Percentiles rank a stretch among this genome's conserved stretches.
Evolutionary conservation across 768 basidiomycete species (phyloP).

Genomic region (Hericium erinaceus): DNA sequence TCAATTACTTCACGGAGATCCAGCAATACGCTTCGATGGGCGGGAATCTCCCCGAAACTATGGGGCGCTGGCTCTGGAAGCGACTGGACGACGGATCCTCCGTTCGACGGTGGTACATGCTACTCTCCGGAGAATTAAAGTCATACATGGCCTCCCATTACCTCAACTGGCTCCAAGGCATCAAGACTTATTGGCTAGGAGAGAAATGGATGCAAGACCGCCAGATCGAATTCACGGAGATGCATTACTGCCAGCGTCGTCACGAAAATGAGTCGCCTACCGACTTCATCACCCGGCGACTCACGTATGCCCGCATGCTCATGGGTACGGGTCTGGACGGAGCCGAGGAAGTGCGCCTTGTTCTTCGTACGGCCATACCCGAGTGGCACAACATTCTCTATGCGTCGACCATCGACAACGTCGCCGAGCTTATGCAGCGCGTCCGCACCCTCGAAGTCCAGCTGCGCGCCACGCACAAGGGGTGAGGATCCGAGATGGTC

Average conservation of each 20-base stretch:
- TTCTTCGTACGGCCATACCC: not conserved
- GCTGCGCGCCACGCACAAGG: not conserved
- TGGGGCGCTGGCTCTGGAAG: not conserved
- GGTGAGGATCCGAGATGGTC: too few species aligned
- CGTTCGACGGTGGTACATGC: not conserved
- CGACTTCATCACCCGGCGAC: not conserved
- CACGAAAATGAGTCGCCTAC: too few species aligned
- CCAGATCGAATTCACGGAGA: not conserved
- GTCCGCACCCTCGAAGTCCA: not conserved
- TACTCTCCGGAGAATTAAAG: not conserved
- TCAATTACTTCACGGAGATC: not conserved
- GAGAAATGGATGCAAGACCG: not conserved
- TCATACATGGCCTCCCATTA: not conserved
- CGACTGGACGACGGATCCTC: not conserved
- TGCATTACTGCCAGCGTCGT: not conserved
- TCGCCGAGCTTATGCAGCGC: not conserved
- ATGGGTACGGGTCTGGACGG: not conserved
- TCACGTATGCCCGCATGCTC: not conserved
- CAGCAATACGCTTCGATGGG: not conserved
- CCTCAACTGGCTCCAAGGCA: not conserved
- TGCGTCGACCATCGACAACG: not conserved
- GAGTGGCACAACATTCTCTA: not conserved
- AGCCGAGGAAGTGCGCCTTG: not conserved
- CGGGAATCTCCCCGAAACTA: not conserved
- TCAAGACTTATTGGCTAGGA: not conserved